A percentile compares a stretch with the other conserved stretches of the same genome.
These are phyloP conservation scores for Aureobasidium melanogenum DNA, from an alignment of 2,329 filamentous ascomycete species.

Conservation along the genomic window DNA sequence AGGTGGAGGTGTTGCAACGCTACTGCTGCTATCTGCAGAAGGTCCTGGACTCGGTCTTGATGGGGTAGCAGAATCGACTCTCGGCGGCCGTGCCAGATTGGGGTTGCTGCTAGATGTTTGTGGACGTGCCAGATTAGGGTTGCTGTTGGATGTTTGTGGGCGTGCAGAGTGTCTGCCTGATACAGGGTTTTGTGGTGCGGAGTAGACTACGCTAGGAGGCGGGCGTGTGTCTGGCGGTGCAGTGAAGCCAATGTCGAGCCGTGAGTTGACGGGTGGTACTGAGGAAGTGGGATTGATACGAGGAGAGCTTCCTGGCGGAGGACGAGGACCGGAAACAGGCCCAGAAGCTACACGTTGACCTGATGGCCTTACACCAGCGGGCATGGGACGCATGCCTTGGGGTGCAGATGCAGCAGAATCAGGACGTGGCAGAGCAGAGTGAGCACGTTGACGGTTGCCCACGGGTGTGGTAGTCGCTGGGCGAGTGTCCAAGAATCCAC, in stretches of 20 bases:
- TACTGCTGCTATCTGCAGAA: background rate
- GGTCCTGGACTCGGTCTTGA: background rate
- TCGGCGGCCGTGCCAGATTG: background rate
- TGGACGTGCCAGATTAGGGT: background rate
- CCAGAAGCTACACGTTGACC: constrained; percentile 25
- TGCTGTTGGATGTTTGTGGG: background rate
- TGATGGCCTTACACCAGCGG: background rate
- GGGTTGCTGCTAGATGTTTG: background rate
- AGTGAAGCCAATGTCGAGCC: constrained; percentile 33
- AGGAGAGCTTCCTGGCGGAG: constrained; percentile 12
- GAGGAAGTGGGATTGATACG: constrained; percentile 15
- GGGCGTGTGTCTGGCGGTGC: constrained; percentile 37
- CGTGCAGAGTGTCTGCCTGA: background rate
- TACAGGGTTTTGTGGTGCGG: background rate
- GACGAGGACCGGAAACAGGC: constrained; percentile 14
- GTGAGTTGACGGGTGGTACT: constrained; percentile 15
- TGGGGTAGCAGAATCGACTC: background rate
- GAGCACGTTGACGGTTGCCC: constrained; percentile 40
- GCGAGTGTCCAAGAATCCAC: constrained; percentile 31
- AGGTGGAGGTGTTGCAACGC: background rate
- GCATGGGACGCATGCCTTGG: background rate
- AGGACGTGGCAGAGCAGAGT: constrained; percentile 40
- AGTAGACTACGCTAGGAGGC: constrained; percentile 21
- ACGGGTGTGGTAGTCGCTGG: constrained; percentile 37
- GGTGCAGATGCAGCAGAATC: constrained; percentile 18